Evolutionary conservation across 2,329 filamentous ascomycete species (phyloP), one percentile per base, ranked within the genome.

Genomic region (Curvularia lunata): DNA sequence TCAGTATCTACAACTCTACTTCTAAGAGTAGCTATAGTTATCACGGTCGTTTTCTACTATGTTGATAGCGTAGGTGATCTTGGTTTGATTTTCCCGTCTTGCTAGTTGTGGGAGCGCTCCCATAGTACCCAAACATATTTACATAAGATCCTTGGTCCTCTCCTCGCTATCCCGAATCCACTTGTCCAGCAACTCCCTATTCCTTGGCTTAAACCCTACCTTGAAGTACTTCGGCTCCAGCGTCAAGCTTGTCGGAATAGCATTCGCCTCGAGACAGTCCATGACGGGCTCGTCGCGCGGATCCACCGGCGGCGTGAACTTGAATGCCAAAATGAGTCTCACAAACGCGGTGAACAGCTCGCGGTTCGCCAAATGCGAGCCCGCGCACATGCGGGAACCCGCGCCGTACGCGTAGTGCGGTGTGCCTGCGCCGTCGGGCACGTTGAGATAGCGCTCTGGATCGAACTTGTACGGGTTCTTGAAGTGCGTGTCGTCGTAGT

Each of bases 401-500:
- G 81, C 81, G 18, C 81, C 81, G 52, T 82, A 82, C 12, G 74
- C 73, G 48, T 82, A 83, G 50, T 83, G 81, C 37, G 80, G 78
- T 5, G 81, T 83, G 0, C 81, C 81, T 2, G 75, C 74, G 43
- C 77, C 77, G 46, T 81, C 79, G 8, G 77, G 67, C 2, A 73
- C 71, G 42, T 81, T 79, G 10, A 92, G 78, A 69, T 89, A 92
- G 25, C 90, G 84, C 62, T 92, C 89, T 0, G 89, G 88, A n/a
- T 86, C 79, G 73, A 92, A 92, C 6, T 79, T 76, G 27, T 82
- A 61, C 0, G 90, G 85, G 27, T 85, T 73, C 61, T 86, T 84
- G 79, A 91, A 92, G 70, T 91, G 89, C 0, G 77, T 74, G 5
- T 83, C 81, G 69, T 92, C 90, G 74, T 91, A 91, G 75, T 92